Conservation (phyloP, 2,329 filamentous ascomycete genomes). For the Trichoderma koningii region DNA sequence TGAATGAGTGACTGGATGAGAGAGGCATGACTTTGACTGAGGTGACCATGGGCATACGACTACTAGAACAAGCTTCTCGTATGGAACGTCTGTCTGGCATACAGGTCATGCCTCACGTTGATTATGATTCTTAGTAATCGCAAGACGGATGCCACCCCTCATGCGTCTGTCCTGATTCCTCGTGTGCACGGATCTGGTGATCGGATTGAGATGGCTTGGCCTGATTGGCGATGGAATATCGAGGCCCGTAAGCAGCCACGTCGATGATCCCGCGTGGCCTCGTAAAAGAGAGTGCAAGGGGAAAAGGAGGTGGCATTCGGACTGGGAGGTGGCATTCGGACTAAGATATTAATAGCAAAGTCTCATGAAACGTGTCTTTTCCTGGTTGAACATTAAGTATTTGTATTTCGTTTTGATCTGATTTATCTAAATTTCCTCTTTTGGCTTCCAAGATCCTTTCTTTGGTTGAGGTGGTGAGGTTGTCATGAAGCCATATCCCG, state of each 20-base stretch:
- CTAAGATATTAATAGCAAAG: slow-evolving; percentile 23
- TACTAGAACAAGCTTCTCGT: no score
- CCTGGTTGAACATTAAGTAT: not conserved
- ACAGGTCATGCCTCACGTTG: not conserved
- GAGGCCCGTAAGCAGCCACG: slow-evolving; percentile 22
- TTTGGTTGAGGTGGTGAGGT: not conserved
- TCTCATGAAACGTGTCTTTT: slow-evolving; percentile 19
- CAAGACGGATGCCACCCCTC: not conserved
- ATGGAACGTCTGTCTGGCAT: not conserved
- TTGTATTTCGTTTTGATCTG: not conserved
- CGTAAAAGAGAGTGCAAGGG: slow-evolving; percentile 3
- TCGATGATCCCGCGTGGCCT: slow-evolving; percentile 22
- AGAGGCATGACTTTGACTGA: not conserved
- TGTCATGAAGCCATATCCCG: slow-evolving; percentile 21
- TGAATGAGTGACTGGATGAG: not conserved
- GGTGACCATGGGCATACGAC: not conserved
- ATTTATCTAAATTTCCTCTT: not conserved
- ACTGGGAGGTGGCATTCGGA: slow-evolving; percentile 1
- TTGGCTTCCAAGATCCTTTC: not conserved
- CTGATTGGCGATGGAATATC: slow-evolving; percentile 15
- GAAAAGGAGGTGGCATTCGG: slow-evolving; percentile 18
- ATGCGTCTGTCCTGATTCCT: no score
- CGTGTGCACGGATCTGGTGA: slow-evolving; percentile 3
- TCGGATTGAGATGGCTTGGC: slow-evolving; percentile 7
- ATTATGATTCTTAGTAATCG: not conserved